These are phyloP conservation scores for Spencermartinsiella europaea DNA, from an alignment of 805 yeast species.

Conservation along the genomic window DNA sequence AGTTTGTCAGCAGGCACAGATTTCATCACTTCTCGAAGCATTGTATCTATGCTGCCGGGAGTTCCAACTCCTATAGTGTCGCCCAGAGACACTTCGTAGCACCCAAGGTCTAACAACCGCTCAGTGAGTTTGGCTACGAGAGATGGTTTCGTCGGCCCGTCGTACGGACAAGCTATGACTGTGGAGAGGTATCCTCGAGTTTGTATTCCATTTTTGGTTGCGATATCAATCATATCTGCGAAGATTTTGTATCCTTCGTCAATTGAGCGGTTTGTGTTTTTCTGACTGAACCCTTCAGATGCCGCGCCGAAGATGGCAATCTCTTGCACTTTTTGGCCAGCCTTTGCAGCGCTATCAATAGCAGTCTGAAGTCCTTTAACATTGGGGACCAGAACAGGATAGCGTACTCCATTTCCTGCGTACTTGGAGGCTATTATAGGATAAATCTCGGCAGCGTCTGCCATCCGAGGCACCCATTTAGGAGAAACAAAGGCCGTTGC, in stretches of 20 bases:
- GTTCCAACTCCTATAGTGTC: conserved; percentile 34
- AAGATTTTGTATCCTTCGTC: conserved; percentile 26
- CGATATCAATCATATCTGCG: conserved; percentile 21
- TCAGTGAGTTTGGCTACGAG: conserved; percentile 27
- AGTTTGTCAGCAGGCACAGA: conserved; percentile 21
- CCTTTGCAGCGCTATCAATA: conserved; percentile 16
- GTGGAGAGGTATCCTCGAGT: conserved; percentile 31
- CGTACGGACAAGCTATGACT: conserved; percentile 31
- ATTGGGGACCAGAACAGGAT: conserved; percentile 30
- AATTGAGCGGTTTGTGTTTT: conserved; percentile 29
- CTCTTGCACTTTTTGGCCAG: conserved; percentile 18
- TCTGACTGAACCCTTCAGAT: conserved; percentile 29
- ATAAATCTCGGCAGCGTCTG: conserved; percentile 23
- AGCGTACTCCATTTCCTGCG: conserved; percentile 18
- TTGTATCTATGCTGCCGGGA: conserved; percentile 23
- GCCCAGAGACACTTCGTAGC: conserved; percentile 32
- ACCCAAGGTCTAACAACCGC: conserved; percentile 27
- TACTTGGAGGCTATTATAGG: conserved; percentile 14
- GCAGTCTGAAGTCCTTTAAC: conserved; percentile 27
- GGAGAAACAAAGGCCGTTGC: conserved; percentile 32
- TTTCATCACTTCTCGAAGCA: conserved; percentile 24
- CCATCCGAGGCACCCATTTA: conserved; percentile 35
- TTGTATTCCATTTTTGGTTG: conserved; percentile 20
- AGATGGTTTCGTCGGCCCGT: conserved; percentile 28
- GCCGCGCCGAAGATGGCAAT: conserved; percentile 31